Percentiles rank a stretch among this genome's conserved stretches.
Evolutionary conservation across 768 basidiomycete species (phyloP).

Genomic region (Heimioporus sp.): DNA sequence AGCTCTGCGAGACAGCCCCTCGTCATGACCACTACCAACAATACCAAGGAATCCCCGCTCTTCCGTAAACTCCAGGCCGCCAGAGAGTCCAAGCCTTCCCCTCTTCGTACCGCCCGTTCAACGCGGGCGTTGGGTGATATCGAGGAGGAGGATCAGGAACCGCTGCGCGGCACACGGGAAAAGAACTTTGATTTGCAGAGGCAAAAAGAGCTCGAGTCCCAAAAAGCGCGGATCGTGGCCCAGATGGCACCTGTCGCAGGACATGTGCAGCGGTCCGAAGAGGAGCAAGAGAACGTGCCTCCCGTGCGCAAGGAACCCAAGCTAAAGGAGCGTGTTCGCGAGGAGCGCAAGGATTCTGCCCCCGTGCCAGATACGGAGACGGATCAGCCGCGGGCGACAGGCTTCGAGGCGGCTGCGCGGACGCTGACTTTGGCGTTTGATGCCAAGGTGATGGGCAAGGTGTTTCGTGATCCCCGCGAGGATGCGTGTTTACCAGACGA

Average conservation of each 20-base stretch:
- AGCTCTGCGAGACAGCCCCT: slow-evolving; percentile 87
- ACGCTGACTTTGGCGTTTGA: slow-evolving; percentile 62
- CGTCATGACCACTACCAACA: slow-evolving; percentile 57
- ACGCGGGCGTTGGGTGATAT: slow-evolving; percentile 45
- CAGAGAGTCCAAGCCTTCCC: slow-evolving; percentile 49
- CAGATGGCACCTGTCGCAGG: slow-evolving; percentile 72
- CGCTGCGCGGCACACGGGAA: slow-evolving; percentile 38
- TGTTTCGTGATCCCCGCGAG: slow-evolving; percentile 66
- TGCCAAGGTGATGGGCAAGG: slow-evolving; percentile 54
- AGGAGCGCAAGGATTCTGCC: slow-evolving; percentile 19
- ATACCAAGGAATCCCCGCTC: slow-evolving; percentile 34
- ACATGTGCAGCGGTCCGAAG: slow-evolving; percentile 30
- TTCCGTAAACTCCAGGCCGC: slow-evolving; percentile 58
- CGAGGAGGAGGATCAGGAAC: slow-evolving; percentile 41
- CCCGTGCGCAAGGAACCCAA: slow-evolving; percentile 30
- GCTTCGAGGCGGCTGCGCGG: slow-evolving; percentile 65
- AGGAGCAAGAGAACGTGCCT: slow-evolving; percentile 34
- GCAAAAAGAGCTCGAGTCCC: slow-evolving; percentile 79
- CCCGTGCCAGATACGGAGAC: slow-evolving; percentile 16
- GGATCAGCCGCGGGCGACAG: slow-evolving; percentile 40
- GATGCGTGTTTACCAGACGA: slow-evolving; percentile 59
- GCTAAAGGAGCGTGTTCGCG: slow-evolving; percentile 29
- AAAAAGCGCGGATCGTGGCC: slow-evolving; percentile 91
- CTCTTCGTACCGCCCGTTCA: slow-evolving; percentile 44
- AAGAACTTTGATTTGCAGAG: slow-evolving; percentile 42